Percentiles rank a stretch among this genome's conserved stretches.
These are phyloP conservation scores for Priceomyces melissophilus DNA, from an alignment of 805 yeast genomes.

Conservation along the genomic window DNA sequence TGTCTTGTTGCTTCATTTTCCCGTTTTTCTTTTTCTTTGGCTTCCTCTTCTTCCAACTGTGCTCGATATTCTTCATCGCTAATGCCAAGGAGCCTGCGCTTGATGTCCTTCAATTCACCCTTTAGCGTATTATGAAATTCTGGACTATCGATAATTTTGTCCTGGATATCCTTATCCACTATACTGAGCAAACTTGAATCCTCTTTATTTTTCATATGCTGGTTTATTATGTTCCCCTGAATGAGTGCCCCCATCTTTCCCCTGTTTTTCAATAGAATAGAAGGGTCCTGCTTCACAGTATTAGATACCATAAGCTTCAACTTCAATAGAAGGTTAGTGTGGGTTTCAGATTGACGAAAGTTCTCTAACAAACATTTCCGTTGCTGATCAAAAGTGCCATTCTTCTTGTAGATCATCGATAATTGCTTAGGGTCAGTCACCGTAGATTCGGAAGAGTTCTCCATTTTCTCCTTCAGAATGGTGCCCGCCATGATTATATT, in stretches of 20 bases:
- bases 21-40: slow-evolving; percentile 8
- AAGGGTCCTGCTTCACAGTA: slow-evolving; percentile 47
- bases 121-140: slow-evolving; percentile 33
- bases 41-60: slow-evolving; percentile 21
- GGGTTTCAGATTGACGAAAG: slow-evolving; percentile 40
- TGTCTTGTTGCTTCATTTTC: slow-evolving; percentile 10
- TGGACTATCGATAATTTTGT: slow-evolving; percentile 40
- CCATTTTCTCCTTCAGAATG: no score
- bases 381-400: slow-evolving; percentile 47
- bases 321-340: slow-evolving; percentile 36
- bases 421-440: slow-evolving; percentile 36
- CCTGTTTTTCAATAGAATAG: slow-evolving; percentile 44
- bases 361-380: slow-evolving; percentile 41
- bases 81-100: slow-evolving; percentile 29
- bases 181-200: slow-evolving; percentile 29
- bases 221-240: slow-evolving; percentile 46
- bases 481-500: no score
- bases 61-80: slow-evolving; percentile 39
- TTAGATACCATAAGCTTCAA: slow-evolving; percentile 42
- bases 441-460: not conserved
- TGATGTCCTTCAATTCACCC: slow-evolving; percentile 31
- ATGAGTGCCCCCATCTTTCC: slow-evolving; percentile 51
- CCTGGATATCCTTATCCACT: slow-evolving; percentile 43
- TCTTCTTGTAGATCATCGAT: slow-evolving; percentile 41
- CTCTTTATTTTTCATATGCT: slow-evolving; percentile 15